Conservation (phyloP, 108 stramenopile genomes). For the Skeletonema marinoi region DNA sequence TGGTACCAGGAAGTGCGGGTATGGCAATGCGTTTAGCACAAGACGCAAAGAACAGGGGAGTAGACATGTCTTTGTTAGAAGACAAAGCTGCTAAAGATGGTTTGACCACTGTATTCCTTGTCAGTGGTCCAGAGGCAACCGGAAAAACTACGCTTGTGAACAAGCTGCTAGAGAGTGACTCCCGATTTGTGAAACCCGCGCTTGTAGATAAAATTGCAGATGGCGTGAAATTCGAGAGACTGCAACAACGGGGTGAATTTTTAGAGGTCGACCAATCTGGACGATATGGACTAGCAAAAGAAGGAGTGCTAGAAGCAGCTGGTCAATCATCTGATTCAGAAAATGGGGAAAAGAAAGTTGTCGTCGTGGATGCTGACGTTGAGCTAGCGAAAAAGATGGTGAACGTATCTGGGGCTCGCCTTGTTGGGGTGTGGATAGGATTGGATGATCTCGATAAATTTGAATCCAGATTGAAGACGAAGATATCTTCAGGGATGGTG, state of each 20-base stretch:
- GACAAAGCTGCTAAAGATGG: not conserved
- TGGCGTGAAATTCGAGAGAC: constrained; percentile 62
- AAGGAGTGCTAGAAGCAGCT: constrained; percentile 62
- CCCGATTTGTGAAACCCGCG: constrained; percentile 50
- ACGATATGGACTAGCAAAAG: constrained; percentile 67
- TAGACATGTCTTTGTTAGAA: constrained; percentile 5
- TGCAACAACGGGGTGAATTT: constrained; percentile 61
- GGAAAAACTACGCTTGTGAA: constrained; percentile 77
- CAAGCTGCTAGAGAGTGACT: constrained; percentile 57
- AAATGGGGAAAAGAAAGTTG: constrained; percentile 37
- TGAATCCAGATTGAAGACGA: constrained; percentile 53
- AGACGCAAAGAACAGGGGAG: constrained; percentile 27
- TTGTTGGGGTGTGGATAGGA: constrained; percentile 86
- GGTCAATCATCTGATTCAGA: constrained; percentile 13
- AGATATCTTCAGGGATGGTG: constrained; percentile 55
- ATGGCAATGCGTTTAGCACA: constrained; percentile 24
- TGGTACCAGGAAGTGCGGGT: constrained; percentile 40
- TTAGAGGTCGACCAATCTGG: constrained; percentile 53
- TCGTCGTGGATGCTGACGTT: constrained; percentile 84
- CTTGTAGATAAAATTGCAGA: constrained; percentile 53
- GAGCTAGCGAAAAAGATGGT: constrained; percentile 57
- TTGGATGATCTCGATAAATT: constrained; percentile 69
- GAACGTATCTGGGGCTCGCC: constrained; percentile 50
- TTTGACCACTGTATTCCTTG: constrained; percentile 68
- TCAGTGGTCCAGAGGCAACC: constrained; percentile 80